phyloP scores from a whole-genome alignment of 805 yeast species.

The Barnettozyma botsteinii region DNA sequence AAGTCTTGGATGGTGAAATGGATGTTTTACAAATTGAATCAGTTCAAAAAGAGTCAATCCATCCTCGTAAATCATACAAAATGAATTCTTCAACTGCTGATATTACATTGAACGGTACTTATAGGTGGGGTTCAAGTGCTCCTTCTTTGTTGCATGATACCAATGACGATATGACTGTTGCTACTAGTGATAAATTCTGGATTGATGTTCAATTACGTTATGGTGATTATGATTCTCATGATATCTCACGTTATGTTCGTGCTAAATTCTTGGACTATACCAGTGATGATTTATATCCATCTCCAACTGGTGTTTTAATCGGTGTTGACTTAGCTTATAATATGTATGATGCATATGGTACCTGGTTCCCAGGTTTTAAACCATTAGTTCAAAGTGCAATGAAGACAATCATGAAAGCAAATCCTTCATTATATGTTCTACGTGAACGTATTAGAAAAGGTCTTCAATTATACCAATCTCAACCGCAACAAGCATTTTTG shows the following conservation, averaged over 20 bases:
- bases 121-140: conserved; percentile 74
- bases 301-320: conserved; percentile 86
- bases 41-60: conserved; percentile 88
- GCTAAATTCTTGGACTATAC: conserved; percentile 93
- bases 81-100: conserved; percentile 97
- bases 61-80: conserved; percentile 94
- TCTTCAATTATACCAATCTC: conserved; percentile 86
- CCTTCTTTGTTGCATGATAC: conserved; percentile 78
- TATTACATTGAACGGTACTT: conserved; percentile 65
- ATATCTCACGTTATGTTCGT: conserved; percentile 86
- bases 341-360: conserved; percentile 94
- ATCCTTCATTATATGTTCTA: conserved; percentile 86
- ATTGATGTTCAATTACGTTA: conserved; percentile 90
- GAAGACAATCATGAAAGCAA: conserved; percentile 90
- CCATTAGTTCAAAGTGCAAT: conserved; percentile 85
- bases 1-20: conserved; percentile 81
- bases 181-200: conserved; percentile 72
- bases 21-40: conserved; percentile 77
- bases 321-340: conserved; percentile 93
- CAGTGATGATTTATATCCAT: conserved; percentile 82
- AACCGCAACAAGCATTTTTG: conserved; percentile 86
- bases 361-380: conserved; percentile 95
- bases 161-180: conserved; percentile 56
- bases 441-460: conserved; percentile 94
- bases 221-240: conserved; percentile 98